Evolutionary conservation across 176 grass and related monocot genomes (phyloP).

Genomic region (Oryza officinalis): DNA sequence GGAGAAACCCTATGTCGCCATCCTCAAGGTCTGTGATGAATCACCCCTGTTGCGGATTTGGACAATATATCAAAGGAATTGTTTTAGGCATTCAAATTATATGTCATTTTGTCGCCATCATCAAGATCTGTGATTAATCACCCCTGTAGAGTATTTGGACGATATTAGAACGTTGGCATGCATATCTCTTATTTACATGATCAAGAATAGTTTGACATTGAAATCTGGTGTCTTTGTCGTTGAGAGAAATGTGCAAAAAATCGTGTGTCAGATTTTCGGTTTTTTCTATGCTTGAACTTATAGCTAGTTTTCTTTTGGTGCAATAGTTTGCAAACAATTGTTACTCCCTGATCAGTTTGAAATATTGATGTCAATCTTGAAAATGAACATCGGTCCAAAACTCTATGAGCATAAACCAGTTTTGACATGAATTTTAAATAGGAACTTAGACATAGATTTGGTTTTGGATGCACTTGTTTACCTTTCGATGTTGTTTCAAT

Average conservation of each 20-base stretch:
- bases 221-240: not conserved
- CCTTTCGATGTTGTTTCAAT: constrained; percentile 5
- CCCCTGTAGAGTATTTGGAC: not conserved
- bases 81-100: not conserved
- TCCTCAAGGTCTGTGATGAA: constrained; percentile 71
- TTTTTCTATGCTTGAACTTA: constrained; percentile 4
- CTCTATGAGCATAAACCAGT: not conserved
- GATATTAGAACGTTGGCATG: not conserved
- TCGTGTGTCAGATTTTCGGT: not conserved
- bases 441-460: not conserved
- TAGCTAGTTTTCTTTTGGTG: not conserved
- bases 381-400: constrained; percentile 1
- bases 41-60: not conserved
- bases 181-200: not conserved
- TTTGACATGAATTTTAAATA: not conserved
- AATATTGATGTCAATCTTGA: constrained; percentile 6
- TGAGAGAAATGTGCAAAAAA: not conserved
- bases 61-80: not conserved
- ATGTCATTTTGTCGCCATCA: constrained; percentile 43
- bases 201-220: not conserved
- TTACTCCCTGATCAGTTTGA: constrained; percentile 10
- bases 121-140: constrained; percentile 54
- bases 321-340: not conserved
- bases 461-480: constrained; percentile 11
- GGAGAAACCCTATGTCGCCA: constrained; percentile 92